Evolutionary conservation across 208 protist species (phyloP).

Genomic region (Spongospora subterranea): DNA sequence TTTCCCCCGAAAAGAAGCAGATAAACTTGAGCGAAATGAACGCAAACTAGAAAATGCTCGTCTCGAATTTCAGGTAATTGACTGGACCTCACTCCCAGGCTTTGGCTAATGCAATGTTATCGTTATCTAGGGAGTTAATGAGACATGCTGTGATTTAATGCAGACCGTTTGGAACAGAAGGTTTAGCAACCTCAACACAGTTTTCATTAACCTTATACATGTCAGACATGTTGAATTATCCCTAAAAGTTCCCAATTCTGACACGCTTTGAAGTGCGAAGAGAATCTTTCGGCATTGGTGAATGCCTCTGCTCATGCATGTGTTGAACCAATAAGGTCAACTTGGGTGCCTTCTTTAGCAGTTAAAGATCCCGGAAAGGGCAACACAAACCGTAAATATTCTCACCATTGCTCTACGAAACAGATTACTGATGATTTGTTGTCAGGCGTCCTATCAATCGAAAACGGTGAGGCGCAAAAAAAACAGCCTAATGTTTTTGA

Average conservation of each 20-base stretch:
- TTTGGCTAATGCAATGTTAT: not conserved
- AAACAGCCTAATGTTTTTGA: not conserved
- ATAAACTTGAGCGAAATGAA: slow-evolving; percentile 6
- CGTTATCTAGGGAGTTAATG: not conserved
- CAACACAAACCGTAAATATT: not conserved
- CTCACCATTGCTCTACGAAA: not conserved
- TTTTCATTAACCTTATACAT: slow-evolving; percentile 38
- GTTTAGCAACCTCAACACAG: not conserved
- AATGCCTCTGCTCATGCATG: not conserved
- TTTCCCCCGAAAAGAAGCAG: not conserved
- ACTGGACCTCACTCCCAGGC: not conserved
- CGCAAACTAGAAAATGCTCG: slow-evolving; percentile 24
- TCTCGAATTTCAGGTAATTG: slow-evolving; percentile 4
- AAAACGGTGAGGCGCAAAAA: not conserved
- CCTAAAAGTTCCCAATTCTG: too few species aligned
- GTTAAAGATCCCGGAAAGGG: not conserved
- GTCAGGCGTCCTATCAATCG: not conserved
- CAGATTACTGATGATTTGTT: not conserved
- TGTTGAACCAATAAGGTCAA: not conserved
- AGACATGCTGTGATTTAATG: slow-evolving; percentile 11
- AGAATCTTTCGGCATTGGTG: slow-evolving; percentile 26
- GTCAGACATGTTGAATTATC: too few species aligned
- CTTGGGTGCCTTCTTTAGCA: not conserved
- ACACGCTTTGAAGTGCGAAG: not conserved
- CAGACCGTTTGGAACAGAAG: slow-evolving; percentile 40